Evolutionary conservation across 2,329 filamentous ascomycete species (phyloP).

Genomic region (Hymenoscyphus albidus): DNA sequence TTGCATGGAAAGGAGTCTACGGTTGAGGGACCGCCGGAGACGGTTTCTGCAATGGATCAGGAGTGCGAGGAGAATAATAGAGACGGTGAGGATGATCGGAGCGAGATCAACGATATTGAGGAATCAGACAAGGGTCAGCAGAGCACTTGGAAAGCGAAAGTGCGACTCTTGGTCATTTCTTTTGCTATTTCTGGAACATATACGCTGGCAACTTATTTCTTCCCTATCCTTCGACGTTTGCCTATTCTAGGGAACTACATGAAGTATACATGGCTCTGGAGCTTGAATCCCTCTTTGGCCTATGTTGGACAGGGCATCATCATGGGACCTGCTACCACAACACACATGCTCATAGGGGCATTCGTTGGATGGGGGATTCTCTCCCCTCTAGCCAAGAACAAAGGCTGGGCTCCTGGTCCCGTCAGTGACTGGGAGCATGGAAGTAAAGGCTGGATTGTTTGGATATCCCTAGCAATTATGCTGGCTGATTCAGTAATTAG

Average conservation of each 20-base stretch:
- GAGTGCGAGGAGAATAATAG: neutral
- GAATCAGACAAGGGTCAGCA: conserved; percentile 24
- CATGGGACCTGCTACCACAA: conserved; percentile 92
- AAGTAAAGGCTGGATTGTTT: conserved; percentile 98
- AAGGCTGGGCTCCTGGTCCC: conserved; percentile 83
- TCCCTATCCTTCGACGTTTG: conserved; percentile 79
- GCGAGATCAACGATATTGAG: conserved; percentile 22
- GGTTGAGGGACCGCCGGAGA: conserved; percentile 14
- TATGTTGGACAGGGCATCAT: conserved; percentile 98
- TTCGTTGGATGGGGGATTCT: conserved; percentile 86
- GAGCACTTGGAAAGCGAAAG: conserved; percentile 35
- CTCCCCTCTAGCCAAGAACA: conserved; percentile 80
- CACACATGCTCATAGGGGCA: conserved; percentile 92
- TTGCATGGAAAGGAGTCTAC: conserved; percentile 62
- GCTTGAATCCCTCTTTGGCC: conserved; percentile 91
- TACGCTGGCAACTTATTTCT: conserved; percentile 84
- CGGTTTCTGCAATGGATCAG: neutral
- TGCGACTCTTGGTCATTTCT: conserved; percentile 46
- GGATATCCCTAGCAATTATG: conserved; percentile 96
- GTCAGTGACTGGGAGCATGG: conserved; percentile 87
- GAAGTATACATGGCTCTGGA: conserved; percentile 86
- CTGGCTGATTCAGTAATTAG: conserved; percentile 88
- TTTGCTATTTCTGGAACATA: conserved; percentile 59
- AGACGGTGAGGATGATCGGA: conserved; percentile 9
- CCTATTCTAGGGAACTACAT: conserved; percentile 76